Base-by-base conservation (phyloP, 345 rosid species). In the Arabis alpina region DNA sequence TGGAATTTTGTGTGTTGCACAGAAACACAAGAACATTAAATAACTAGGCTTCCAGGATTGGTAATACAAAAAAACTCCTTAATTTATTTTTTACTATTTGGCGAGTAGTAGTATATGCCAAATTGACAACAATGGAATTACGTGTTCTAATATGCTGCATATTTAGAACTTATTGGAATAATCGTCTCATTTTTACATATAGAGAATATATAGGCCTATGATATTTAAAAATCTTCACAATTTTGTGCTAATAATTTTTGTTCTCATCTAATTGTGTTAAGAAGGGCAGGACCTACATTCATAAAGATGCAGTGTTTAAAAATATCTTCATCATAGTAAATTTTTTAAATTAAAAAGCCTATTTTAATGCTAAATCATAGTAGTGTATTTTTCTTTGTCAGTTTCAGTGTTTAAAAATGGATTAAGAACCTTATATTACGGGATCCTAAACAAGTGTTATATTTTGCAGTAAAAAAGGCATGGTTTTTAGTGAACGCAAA, bases 1-100 rank as follows among this genome's bases (percentile, higher is more conserved):
- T 51, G 73, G 61, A 74, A 34, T 51, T 49, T 59, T 59, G n/a
- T 59, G n/a, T 58, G 73, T 66, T 30, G 54, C 77, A 40, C 37
- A 48, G 53, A 73, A 53, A 54, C 56, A 72, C 45, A 70, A 61
- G 19, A 53, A 12, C n/a, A 32, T 55, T 62, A 14, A 44, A 37
- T 36, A 45, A 44, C 11, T 42, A 19, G 3, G 48, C 24, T 63
- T 72, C 54, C 32, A 44, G 16, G 5, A 11, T 12, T 27, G 11
- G 51, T 23, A 55, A 72, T 28, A 16, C 61, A 53, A 40, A 40
- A 40, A 7, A 8, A 8, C 8, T 7, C 8, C 10, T 1, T 51
- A 42, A 0, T 41, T 3, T 8, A 25, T 15, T 39, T 19, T 15
- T n/a, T 12, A 51, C 39, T 19, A 7, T 61, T 42, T 41, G 24